Conservation (phyloP, 352 stramenopile genomes). For the Phytophthora crassamura region DNA sequence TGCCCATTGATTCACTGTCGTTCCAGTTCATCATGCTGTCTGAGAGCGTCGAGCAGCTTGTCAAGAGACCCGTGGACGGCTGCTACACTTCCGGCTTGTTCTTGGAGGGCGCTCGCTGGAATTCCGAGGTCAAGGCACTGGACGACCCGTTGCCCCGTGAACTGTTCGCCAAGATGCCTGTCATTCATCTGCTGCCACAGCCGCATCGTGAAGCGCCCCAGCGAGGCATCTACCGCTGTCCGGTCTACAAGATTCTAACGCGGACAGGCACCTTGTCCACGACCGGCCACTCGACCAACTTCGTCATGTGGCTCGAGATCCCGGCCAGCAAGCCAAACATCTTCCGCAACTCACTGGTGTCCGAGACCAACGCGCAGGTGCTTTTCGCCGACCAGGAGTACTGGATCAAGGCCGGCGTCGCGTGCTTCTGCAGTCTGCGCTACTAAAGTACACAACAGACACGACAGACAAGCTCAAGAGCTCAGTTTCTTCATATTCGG, state of each 20-base stretch:
- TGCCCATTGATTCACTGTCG: conserved; percentile 87
- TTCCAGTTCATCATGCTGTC: conserved; percentile 84
- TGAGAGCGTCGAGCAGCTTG: conserved; percentile 52
- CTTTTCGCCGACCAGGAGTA: conserved; percentile 93
- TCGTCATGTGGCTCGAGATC: conserved; percentile 98
- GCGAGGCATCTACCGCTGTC: conserved; percentile 92
- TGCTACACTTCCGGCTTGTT: conserved; percentile 49
- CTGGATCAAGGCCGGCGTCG: conserved; percentile 96
- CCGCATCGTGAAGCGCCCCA: conserved; percentile 77
- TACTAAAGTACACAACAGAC: conserved; percentile 65
- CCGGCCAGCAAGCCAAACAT: conserved; percentile 81
- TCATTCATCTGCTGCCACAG: conserved; percentile 88
- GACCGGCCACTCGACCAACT: conserved; percentile 76
- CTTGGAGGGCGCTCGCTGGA: conserved; percentile 49
- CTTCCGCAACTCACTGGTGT: conserved; percentile 91
- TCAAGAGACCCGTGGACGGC: conserved; percentile 34
- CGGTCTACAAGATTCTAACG: conserved; percentile 96
- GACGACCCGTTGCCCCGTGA: conserved; percentile 92
- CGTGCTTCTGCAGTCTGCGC: conserved; percentile 93
- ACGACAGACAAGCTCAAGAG: conserved; percentile 1
- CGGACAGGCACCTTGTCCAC: conserved; percentile 65
- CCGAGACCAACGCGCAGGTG: conserved; percentile 93
- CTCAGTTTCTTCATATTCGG: conserved; percentile 21
- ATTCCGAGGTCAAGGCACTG: conserved; percentile 67
- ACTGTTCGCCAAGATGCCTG: conserved; percentile 93